These are phyloP conservation scores for Lodderomyces pseudojiufengensis DNA, from an alignment of 1,139 yeast genomes.

Conservation along the genomic window DNA sequence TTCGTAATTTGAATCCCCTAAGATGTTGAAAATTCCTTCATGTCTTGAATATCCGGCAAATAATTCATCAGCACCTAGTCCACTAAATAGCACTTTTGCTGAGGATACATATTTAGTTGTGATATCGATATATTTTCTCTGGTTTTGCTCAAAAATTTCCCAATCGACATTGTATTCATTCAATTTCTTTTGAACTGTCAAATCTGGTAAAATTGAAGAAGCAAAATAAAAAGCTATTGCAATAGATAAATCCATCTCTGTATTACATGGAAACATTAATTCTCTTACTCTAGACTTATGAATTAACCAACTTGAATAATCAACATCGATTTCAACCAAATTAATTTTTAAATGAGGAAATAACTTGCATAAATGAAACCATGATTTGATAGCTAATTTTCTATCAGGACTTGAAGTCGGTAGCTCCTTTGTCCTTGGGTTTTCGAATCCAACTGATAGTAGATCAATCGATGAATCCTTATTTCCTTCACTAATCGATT, in stretches of 20 bases:
- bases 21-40: constrained; percentile 44
- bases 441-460: constrained; percentile 93
- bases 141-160: constrained; percentile 21
- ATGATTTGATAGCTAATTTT: constrained; percentile 60
- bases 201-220: constrained; percentile 25
- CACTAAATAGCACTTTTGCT: constrained; percentile 76
- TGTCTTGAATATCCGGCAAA: constrained; percentile 93
- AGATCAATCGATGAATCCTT: constrained; percentile 46
- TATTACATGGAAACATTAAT: constrained; percentile 76
- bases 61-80: constrained; percentile 95
- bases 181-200: constrained; percentile 27
- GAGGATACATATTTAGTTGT: constrained; percentile 37
- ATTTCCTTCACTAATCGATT: constrained; percentile 17
- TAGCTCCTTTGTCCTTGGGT: constrained; percentile 68
- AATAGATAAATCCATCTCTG: constrained; percentile 94
- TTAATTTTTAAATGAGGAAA: constrained; percentile 38
- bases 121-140: constrained; percentile 9
- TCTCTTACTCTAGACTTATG: constrained; percentile 52
- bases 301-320: constrained; percentile 59
- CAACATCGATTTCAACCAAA: constrained; percentile 66
- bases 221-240: constrained; percentile 96
- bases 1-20: constrained; percentile 21
- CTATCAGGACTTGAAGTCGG: constrained; percentile 81
- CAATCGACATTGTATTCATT: constrained; percentile 15
- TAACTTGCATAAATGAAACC: constrained; percentile 42